Evolutionary conservation across 148 eudicot species (phyloP).

Genomic region (Diospyros kaki): DNA sequence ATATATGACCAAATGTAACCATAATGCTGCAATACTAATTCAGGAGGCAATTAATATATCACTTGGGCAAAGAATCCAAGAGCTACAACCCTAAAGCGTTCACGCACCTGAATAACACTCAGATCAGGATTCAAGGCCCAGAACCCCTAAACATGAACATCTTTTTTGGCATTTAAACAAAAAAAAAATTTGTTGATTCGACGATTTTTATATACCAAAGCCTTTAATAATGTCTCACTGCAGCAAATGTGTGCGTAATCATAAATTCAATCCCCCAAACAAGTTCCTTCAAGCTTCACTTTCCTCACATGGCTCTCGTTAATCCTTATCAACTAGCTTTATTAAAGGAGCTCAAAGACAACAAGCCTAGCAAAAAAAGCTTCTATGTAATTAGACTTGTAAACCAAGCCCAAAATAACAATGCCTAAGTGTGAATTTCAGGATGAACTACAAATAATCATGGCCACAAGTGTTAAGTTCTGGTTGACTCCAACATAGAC

Average conservation of each 20-base stretch:
- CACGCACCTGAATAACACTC: background rate
- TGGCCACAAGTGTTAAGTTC: too few relatives aligned
- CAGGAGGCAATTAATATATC: background rate
- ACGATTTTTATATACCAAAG: background rate
- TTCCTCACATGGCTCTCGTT: background rate
- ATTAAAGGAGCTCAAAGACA: background rate
- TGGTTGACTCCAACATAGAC: too few relatives aligned
- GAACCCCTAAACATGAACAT: too few relatives aligned
- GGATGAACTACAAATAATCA: too few relatives aligned
- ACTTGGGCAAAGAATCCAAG: background rate
- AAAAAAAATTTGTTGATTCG: background rate
- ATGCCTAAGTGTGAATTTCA: too few relatives aligned
- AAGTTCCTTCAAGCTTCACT: background rate
- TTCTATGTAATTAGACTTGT: background rate
- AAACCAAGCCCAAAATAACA: background rate
- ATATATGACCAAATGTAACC: background rate
- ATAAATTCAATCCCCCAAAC: background rate
- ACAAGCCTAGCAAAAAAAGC: background rate
- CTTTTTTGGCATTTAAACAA: too few relatives aligned
- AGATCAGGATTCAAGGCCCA: background rate
- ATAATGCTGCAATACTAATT: background rate
- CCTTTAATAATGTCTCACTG: background rate
- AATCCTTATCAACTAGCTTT: background rate
- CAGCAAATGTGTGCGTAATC: background rate
- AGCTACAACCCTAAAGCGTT: background rate